These are phyloP conservation scores for Cryptosporidium muris DNA, from an alignment of 169 alveolate genomes.

Conservation along the genomic window DNA sequence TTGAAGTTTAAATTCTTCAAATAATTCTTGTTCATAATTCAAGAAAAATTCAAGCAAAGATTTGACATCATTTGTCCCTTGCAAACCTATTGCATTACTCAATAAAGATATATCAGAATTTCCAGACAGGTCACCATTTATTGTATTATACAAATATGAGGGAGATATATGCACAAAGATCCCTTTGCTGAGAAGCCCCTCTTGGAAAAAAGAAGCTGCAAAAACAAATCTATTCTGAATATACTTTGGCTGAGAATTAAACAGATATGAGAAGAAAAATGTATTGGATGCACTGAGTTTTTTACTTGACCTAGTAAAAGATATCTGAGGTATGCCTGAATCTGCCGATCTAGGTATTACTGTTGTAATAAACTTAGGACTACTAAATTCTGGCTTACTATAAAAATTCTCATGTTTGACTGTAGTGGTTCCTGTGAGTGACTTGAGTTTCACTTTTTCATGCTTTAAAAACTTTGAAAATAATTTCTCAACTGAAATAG, in stretches of 20 bases:
- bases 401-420: conserved; percentile 28
- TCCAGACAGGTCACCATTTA: conserved; percentile 24
- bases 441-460: conserved; percentile 11
- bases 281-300: no score
- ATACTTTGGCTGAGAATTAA: conserved; percentile 39
- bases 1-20: background rate
- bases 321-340: conserved; percentile 34
- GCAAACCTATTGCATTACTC: background rate
- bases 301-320: background rate
- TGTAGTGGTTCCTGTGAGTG: conserved; percentile 21
- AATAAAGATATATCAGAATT: conserved; percentile 27
- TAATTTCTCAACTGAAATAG: conserved; percentile 43
- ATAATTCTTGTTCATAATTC: conserved; percentile 1
- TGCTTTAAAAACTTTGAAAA: conserved; percentile 46
- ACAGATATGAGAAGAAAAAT: background rate
- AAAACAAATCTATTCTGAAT: conserved; percentile 42
- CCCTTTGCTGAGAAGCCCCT: background rate
- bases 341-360: conserved; percentile 54
- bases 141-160: conserved; percentile 6
- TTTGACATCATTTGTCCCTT: background rate
- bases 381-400: conserved; percentile 28
- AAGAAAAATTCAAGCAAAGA: conserved; percentile 6
- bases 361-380: conserved; percentile 24
- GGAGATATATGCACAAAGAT: conserved; percentile 33
- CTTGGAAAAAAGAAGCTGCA: conserved; percentile 53